Conservation (phyloP, 2,329 filamentous ascomycete genomes). For the Colletotrichum sp. region DNA sequence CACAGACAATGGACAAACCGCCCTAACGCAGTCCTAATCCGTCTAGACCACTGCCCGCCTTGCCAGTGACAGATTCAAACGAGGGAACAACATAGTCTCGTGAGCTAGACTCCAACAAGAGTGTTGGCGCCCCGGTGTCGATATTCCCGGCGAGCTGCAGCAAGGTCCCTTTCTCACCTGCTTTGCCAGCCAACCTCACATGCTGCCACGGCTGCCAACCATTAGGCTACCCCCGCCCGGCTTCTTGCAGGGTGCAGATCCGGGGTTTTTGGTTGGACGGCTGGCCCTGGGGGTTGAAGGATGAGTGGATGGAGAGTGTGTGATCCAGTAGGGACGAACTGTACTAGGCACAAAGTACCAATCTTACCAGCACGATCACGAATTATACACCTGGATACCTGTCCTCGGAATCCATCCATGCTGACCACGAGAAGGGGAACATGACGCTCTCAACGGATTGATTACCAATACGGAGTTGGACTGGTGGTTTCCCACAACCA, state of each 20-base stretch:
- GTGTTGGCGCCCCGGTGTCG: neutral
- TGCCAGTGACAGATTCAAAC: neutral
- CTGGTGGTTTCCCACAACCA: neutral
- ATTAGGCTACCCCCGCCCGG: neutral
- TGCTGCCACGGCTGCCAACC: neutral
- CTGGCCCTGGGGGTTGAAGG: neutral
- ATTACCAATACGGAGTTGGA: neutral
- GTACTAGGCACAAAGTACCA: neutral
- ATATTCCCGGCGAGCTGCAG: slow-evolving; percentile 5
- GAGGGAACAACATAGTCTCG: neutral
- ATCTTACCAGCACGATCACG: neutral
- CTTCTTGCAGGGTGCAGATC: slow-evolving; percentile 16
- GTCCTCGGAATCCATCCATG: neutral
- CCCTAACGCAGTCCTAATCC: neutral
- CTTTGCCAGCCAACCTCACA: neutral
- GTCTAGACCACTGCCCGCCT: neutral
- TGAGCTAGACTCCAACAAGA: neutral
- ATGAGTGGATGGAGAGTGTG: neutral
- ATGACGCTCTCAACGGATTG: neutral
- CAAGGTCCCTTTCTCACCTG: neutral
- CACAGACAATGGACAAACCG: neutral
- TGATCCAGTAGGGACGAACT: neutral
- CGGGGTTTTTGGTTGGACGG: slow-evolving; percentile 5
- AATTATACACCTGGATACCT: neutral
- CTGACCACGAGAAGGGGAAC: neutral